phyloP scores from a whole-genome alignment of 257 asterid genomes.

The Solanum etuberosum region DNA sequence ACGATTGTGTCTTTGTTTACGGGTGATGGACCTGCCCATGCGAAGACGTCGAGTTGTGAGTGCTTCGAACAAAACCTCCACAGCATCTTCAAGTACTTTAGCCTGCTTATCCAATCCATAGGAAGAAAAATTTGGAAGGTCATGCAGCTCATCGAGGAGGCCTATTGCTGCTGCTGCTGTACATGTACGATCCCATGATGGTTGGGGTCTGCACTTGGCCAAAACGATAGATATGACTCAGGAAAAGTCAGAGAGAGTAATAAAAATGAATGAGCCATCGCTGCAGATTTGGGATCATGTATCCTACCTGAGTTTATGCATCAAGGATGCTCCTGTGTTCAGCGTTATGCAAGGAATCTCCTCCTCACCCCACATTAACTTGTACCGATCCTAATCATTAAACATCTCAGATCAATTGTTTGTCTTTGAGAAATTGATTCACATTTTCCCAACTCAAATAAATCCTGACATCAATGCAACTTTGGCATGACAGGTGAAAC shows the following conservation, averaged over 20 bases:
- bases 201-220: conserved; percentile 61
- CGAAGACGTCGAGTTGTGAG: conserved; percentile 63
- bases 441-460: not conserved
- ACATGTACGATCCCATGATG: conserved; percentile 97
- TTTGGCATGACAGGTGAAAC: not conserved
- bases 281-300: not conserved
- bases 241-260: not conserved
- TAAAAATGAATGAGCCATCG: not conserved
- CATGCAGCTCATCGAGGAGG: conserved; percentile 71
- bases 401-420: not conserved
- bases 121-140: conserved; percentile 35
- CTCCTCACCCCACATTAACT: conserved; percentile 54
- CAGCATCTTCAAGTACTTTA: conserved; percentile 45
- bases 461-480: not conserved
- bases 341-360: conserved; percentile 73
- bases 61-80: conserved; percentile 56
- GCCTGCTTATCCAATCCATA: conserved; percentile 54
- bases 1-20: conserved; percentile 38
- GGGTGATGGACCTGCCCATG: conserved; percentile 66
- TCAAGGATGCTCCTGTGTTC: conserved; percentile 63
- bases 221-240: not conserved
- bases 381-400: conserved; percentile 51
- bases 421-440: not conserved
- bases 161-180: conserved; percentile 95
- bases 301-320: conserved; percentile 77